A percentile compares a stretch with the other conserved stretches of the same genome.
These are phyloP conservation scores for Colletotrichum gloeosporioides DNA, from an alignment of 2,329 filamentous ascomycete genomes.

Conservation along the genomic window DNA sequence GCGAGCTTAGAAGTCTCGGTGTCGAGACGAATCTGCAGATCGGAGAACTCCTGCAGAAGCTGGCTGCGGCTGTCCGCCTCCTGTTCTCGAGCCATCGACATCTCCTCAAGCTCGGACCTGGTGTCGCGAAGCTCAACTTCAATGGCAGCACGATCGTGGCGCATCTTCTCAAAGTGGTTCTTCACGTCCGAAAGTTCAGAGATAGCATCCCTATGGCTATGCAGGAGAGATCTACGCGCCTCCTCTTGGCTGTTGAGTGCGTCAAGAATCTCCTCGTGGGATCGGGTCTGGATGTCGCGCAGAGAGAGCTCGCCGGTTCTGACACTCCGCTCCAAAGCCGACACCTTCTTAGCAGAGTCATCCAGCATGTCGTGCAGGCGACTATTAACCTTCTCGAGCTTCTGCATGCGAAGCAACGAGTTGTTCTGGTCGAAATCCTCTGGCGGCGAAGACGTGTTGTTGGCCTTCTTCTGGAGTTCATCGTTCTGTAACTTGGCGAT, in stretches of 20 bases:
- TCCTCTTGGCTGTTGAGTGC: constrained; percentile 93
- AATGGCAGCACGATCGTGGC: constrained; percentile 77
- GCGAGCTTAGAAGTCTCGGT: constrained; percentile 84
- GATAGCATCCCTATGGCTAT: constrained; percentile 85
- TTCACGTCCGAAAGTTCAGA: constrained; percentile 88
- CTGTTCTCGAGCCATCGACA: constrained; percentile 80
- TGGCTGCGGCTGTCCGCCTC: constrained; percentile 88
- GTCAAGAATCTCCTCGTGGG: constrained; percentile 92
- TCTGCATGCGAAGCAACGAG: constrained; percentile 81
- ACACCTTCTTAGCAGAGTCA: constrained; percentile 91
- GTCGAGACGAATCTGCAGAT: constrained; percentile 91
- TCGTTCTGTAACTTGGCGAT: constrained; percentile 94
- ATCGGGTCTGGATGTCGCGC: constrained; percentile 89
- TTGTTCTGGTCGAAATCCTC: constrained; percentile 77
- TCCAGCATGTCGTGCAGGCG: constrained; percentile 93
- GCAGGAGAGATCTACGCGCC: constrained; percentile 79
- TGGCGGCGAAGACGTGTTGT: constrained; percentile 67
- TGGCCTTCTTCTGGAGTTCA: constrained; percentile 87
- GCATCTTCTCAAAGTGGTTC: constrained; percentile 83
- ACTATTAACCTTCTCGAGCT: constrained; percentile 90
- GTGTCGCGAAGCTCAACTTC: constrained; percentile 89
- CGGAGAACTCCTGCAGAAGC: constrained; percentile 88
- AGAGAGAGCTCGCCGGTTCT: constrained; percentile 86
- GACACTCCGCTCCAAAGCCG: constrained; percentile 84
- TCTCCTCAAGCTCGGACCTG: constrained; percentile 82